Percentiles rank a stretch among this genome's conserved stretches.
These are phyloP conservation scores for Rhodamnia rubescens DNA, from an alignment of 345 rosid genomes.

Conservation along the genomic window DNA sequence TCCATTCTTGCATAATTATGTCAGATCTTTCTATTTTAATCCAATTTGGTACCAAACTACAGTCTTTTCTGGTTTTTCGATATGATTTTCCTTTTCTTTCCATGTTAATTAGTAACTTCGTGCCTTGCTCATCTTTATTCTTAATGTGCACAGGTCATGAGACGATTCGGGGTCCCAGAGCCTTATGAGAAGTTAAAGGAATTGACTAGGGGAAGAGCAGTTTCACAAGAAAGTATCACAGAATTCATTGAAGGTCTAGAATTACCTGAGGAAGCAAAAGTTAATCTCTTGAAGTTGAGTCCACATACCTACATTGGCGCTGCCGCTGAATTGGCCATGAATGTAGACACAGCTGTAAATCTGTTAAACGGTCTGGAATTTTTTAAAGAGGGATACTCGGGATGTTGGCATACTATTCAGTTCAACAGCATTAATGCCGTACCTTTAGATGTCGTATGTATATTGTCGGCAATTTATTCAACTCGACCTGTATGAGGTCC, in stretches of 20 bases:
- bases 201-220: slow-evolving; percentile 83
- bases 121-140: not conserved
- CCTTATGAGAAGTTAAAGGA: slow-evolving; percentile 92
- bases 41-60: not conserved
- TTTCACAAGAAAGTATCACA: slow-evolving; percentile 59
- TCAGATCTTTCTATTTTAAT: not conserved
- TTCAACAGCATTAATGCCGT: not conserved
- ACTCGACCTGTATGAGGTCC: not conserved
- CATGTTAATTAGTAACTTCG: not conserved
- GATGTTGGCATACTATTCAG: not conserved
- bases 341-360: slow-evolving; percentile 31
- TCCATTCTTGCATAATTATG: not conserved
- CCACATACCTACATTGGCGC: slow-evolving; percentile 77
- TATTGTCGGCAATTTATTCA: not conserved
- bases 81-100: not conserved
- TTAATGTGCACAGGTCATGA: slow-evolving; percentile 51
- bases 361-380: slow-evolving; percentile 6
- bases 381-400: not conserved
- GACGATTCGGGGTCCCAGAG: slow-evolving; percentile 87
- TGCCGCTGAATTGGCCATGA: slow-evolving; percentile 55
- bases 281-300: slow-evolving; percentile 46
- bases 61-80: not conserved
- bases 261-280: slow-evolving; percentile 61
- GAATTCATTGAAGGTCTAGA: slow-evolving; percentile 60
- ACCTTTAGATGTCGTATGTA: not conserved